Evolutionary conservation across 805 yeast species (phyloP), one percentile per base, ranked within the genome.

Genomic region (Kluyveromyces siamensis): DNA sequence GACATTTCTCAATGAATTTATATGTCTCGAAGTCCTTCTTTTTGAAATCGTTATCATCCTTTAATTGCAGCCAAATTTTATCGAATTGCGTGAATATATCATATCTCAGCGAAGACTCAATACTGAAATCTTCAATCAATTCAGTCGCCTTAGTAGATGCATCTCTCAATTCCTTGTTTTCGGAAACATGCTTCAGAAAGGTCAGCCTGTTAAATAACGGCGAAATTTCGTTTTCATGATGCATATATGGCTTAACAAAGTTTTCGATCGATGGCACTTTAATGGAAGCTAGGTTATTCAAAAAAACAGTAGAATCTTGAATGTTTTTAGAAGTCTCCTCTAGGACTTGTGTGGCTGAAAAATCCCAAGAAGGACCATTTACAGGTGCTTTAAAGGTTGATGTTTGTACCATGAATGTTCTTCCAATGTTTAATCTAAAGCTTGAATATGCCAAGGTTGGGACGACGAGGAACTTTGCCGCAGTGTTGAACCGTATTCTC

Each of bases 171-270:
- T 67, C 79, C 58, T 81, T 77, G 53, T 75, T 72, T 18, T 79
- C 58, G 2, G 90, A 82, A 10, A 87, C 90, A 55, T 83, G 82
- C 63, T 81, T 87, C 58, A 80, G 82, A 60, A 87, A 87, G 17
- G 82, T 70, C 55, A 85, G 64, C 55, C 75, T 82, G 55, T 74
- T 75, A 27, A 70, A 69, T 7, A 72, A 46, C 6, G 73, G 73
- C 9, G 71, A 65, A 40, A 73, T 70, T 25, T 65, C 66, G 59
- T 84, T 81, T 52, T 79, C 80, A 47, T 72, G 64, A 37, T 71
- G 63, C 21, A 81, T 77, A 50, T 68, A 72, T 14, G 84, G 81
- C 46, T 68, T 63, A 48, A 86, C 72, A 11, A 80, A 77, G 47
- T 69, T 72, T 2, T 79, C 84, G 50, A 84, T 66, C 2, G 82